phyloP scores from a whole-genome alignment of 2,329 filamentous ascomycete genomes.

The Diaporthe nobilis region DNA sequence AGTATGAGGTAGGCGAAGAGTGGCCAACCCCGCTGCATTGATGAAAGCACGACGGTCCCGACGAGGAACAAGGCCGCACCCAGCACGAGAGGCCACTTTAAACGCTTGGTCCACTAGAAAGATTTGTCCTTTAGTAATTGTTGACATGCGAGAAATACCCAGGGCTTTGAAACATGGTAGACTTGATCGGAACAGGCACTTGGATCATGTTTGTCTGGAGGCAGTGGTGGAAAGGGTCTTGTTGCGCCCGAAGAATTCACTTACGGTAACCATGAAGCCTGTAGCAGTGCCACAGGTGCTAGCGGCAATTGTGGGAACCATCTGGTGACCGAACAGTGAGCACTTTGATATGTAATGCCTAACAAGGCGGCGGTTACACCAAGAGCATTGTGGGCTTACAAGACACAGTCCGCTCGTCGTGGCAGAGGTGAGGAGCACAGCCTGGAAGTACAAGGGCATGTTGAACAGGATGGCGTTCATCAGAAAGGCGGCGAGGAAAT shows the following conservation, averaged over 20 bases:
- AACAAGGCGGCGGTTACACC: no score
- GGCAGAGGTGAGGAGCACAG: conserved; percentile 77
- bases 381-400: conserved; percentile 52
- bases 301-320: conserved; percentile 69
- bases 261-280: conserved; percentile 71
- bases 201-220: neutral
- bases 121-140: neutral
- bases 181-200: neutral
- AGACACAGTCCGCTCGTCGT: conserved; percentile 81
- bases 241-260: neutral
- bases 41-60: conserved; percentile 65
- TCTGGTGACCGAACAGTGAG: neutral
- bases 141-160: neutral
- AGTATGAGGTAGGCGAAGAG: conserved; percentile 67
- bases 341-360: no score
- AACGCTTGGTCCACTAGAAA: conserved; percentile 62
- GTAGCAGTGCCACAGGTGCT: conserved; percentile 69
- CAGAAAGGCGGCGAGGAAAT: conserved; percentile 66
- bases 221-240: neutral
- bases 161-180: neutral
- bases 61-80: conserved; percentile 64
- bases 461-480: conserved; percentile 72
- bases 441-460: conserved; percentile 82
- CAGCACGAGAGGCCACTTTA: conserved; percentile 71
- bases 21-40: conserved; percentile 66